Conservation (phyloP, 176 grass and related monocot species). For the Carex myosuroides region DNA sequence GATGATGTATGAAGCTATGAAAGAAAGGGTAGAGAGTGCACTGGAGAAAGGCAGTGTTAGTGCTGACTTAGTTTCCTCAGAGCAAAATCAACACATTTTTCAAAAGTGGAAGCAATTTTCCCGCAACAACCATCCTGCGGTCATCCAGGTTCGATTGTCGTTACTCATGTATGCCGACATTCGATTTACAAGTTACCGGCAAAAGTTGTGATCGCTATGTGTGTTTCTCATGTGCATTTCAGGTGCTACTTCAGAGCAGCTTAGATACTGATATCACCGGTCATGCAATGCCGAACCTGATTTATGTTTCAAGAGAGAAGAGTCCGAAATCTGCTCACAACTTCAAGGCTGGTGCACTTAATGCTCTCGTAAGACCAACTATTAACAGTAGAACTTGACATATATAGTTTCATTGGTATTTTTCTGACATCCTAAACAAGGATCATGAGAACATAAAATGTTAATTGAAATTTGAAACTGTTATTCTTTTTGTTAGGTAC, state of each 20-base stretch:
- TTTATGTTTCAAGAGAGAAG: conserved; percentile 48
- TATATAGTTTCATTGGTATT: not conserved
- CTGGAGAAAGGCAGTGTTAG: conserved; percentile 22
- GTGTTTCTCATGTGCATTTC: not conserved
- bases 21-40: conserved; percentile 23
- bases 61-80: not conserved
- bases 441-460: not conserved
- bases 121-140: conserved; percentile 26
- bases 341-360: conserved; percentile 45
- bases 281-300: conserved; percentile 28
- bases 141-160: conserved; percentile 16
- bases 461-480: not conserved
- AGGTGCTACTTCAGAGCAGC: conserved; percentile 35
- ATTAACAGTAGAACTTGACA: not conserved
- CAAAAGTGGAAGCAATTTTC: conserved; percentile 31
- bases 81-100: conserved; percentile 15
- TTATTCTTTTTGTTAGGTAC: conserved; percentile 13
- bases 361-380: conserved; percentile 26
- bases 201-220: not conserved
- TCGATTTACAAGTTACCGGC: not conserved
- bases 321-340: conserved; percentile 24
- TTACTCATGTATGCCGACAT: not conserved
- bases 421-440: not conserved
- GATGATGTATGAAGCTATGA: conserved; percentile 36
- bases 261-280: conserved; percentile 25